These are phyloP conservation scores for Oehlia diaphana DNA, from an alignment of 192 early-diverging fungal species.

Conservation along the genomic window DNA sequence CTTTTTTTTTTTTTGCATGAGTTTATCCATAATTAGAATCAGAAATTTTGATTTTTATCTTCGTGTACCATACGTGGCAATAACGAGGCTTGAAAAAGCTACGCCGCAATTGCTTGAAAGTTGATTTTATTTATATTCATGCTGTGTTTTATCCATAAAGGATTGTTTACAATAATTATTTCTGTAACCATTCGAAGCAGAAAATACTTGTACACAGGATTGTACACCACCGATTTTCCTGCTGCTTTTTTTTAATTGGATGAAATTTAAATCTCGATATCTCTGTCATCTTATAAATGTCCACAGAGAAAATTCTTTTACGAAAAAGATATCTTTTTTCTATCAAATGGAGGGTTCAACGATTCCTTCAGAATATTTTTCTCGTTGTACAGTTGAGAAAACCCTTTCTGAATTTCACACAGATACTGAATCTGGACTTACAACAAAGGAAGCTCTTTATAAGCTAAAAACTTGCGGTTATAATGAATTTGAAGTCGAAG, in stretches of 20 bases:
- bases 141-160: not conserved
- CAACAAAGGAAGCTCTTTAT: constrained; percentile 38
- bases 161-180: too few species aligned
- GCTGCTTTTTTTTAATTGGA: too few species aligned
- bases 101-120: not conserved
- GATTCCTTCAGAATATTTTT: constrained; percentile 55
- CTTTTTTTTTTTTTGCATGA: too few species aligned
- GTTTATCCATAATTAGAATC: too few species aligned
- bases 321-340: not conserved
- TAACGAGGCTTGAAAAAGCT: not conserved
- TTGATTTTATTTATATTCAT: not conserved
- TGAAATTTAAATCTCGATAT: too few species aligned
- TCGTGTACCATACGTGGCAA: not conserved
- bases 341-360: constrained; percentile 2
- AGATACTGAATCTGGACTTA: constrained; percentile 43
- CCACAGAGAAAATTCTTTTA: not conserved
- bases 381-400: constrained; percentile 49
- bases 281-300: not conserved
- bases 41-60: too few species aligned
- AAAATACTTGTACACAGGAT: too few species aligned
- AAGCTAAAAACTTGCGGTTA: constrained; percentile 52
- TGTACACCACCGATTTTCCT: too few species aligned
- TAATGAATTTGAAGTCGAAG: constrained; percentile 69
- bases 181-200: too few species aligned
- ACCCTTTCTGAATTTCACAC: constrained; percentile 48